Base-by-base conservation (phyloP, 495 filamentous ascomycete species). In the Aspergillus kassunensis region DNA sequence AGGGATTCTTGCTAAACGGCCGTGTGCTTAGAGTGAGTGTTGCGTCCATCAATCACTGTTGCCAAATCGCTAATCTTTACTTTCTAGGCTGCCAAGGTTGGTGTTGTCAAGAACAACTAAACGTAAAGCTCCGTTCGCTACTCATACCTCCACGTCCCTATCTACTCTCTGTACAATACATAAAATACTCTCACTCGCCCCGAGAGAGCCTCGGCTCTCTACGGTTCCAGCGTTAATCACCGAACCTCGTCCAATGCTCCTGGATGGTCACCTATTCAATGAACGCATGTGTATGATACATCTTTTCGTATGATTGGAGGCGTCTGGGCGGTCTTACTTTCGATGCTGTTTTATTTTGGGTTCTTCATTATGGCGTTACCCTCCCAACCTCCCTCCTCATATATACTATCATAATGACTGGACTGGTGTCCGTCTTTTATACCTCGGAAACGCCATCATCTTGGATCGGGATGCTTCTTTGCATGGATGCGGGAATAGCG, bases 1-100 rank as follows among this genome's bases (percentile, higher is more conserved):
- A 96, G 78, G 93, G 93, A 35, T 98, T 93, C 73, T 76, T 78
- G 60, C 77, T 97, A 44, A 97, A 98, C 68, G 93, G 93, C 52
- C 76, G 93, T 58, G 78, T 96, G 42, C 71, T 98, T 54, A 82
- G 93, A 68, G 85, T 86, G 61, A 60, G 81, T 75, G 12, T 13
- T 3, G 4, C n/a, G 1, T 19, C n/a, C 27, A 20, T 31, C 21
- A n/a, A 29, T 16, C 0, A 19, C 2, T 2, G 5, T 19, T 13
- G 5, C 4, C 11, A 11, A 13, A 18, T 11, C 53, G 35, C 51
- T 69, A 52, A 61, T 54, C 12, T 36, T 48, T 35, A 37, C 7
- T 33, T 11, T 45, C 34, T 43, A 83, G 75, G 87, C 92, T 53
- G 89, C 92, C 57, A 95, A 97, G 80, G 92, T 97, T 48, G 92